These are phyloP conservation scores for Penicillium desertorum DNA, from an alignment of 495 filamentous ascomycete species.

Conservation along the genomic window DNA sequence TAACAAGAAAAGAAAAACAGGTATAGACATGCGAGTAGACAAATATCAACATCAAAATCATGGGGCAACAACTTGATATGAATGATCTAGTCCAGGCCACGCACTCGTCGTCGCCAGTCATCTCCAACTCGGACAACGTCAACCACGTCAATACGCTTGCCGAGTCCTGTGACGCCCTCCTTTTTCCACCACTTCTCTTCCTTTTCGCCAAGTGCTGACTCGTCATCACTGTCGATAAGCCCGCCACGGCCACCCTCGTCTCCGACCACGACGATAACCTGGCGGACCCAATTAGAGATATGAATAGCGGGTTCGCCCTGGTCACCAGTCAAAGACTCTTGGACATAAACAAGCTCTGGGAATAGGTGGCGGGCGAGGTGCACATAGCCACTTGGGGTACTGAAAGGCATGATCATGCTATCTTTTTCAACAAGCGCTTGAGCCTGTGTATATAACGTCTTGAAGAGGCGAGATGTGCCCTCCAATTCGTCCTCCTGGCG, in stretches of 20 bases:
- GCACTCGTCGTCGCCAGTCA: slow-evolving; percentile 77
- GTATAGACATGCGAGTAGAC: slow-evolving; percentile 34
- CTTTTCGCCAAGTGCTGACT: slow-evolving; percentile 58
- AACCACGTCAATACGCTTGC: slow-evolving; percentile 82
- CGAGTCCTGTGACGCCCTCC: slow-evolving; percentile 76
- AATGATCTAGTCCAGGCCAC: slow-evolving; percentile 60
- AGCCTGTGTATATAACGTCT: slow-evolving; percentile 73
- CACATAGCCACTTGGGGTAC: slow-evolving; percentile 69
- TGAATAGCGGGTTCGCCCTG: slow-evolving; percentile 67
- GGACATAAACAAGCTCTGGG: slow-evolving; percentile 81
- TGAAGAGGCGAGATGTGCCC: slow-evolving; percentile 58
- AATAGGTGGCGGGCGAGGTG: slow-evolving; percentile 81
- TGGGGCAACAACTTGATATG: slow-evolving; percentile 2
- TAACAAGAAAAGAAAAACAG: slow-evolving; percentile 16
- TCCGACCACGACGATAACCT: slow-evolving; percentile 81
- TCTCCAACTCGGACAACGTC: slow-evolving; percentile 75
- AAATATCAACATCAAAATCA: slow-evolving; percentile 34
- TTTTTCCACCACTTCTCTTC: slow-evolving; percentile 77
- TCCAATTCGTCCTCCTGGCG: slow-evolving; percentile 38
- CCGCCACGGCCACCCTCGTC: slow-evolving; percentile 81
- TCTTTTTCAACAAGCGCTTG: slow-evolving; percentile 75
- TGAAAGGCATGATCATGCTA: slow-evolving; percentile 84
- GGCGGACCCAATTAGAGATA: slow-evolving; percentile 80
- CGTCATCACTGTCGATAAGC: slow-evolving; percentile 87
- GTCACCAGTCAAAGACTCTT: slow-evolving; percentile 71